Base-by-base conservation (phyloP, 768 basidiomycete species). In the Psilocybe tampanensis region DNA sequence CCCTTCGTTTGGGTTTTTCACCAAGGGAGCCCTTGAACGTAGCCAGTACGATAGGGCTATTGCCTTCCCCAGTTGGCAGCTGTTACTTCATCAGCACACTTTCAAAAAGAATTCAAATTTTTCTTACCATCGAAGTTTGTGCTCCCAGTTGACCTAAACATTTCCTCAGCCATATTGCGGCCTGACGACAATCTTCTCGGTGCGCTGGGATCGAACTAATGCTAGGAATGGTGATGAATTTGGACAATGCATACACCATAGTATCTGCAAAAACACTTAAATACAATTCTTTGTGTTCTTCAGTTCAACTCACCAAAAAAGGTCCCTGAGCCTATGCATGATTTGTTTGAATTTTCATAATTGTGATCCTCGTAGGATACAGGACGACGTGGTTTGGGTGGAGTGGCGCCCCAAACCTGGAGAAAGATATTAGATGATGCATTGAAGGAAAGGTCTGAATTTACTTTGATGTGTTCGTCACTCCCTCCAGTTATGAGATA, bases 141-240 rank as follows among this genome's bases (percentile, higher is more conserved):
- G 95, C 95, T 15, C 97, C 97, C 18, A 98, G 81, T 69, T 96
- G 92, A 1, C 80, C 80, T 15, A 99, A 75, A 64, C 92, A 92
- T 63, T 93, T 94, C 66, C 90, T 89, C 54, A 98, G 73, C 88
- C 94, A 95, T 43, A 95, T 88, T 5, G 94, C 95, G 1, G 94
- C 92, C 68, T 98, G 96, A 51, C 94, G 83, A 68, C 97, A 99
- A 68, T 95, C 89, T 69, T 94, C 93, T 54, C 85, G 80, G 67
- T 90, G 84, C 1, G 73, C 67, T 1, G 84, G 79, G 54, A 79
- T 78, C 47, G 81, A 84, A 65, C 92, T 94, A 48, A 99, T 82
- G 44, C 94, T 96, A 1, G 88, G 92, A 41, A 95, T 90, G 0
- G 93, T 86, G 6, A 97, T 80, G 60, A 99, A 93, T 66, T 91